Conservation (phyloP, 192 early-diverging fungal genomes). For the Backusella parvicylindrica region DNA sequence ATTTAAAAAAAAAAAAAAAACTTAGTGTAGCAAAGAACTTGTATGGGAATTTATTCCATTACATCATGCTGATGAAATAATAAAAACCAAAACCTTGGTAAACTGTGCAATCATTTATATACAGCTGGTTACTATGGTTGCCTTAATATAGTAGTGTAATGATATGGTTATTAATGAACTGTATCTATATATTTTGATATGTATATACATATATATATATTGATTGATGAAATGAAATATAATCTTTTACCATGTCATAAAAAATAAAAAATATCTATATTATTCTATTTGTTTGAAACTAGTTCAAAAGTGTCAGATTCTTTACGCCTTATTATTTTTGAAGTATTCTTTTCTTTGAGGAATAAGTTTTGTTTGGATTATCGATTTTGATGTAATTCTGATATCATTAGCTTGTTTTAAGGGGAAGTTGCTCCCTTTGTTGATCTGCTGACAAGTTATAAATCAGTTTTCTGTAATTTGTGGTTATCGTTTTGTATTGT, state of each 20-base stretch:
- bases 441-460: constrained; percentile 2
- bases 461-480: background rate
- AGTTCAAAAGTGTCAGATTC: background rate
- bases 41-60: background rate
- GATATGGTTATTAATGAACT: background rate
- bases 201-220: background rate
- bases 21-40: background rate
- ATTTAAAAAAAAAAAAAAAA: no score
- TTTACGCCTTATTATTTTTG: background rate
- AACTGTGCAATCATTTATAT: background rate
- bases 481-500: background rate
- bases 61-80: background rate
- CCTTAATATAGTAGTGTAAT: background rate
- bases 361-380: background rate
- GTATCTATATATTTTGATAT: no score
- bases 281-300: background rate
- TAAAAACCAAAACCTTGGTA: background rate
- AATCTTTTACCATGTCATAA: no score
- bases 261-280: no score
- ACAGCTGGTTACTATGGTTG: background rate
- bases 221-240: background rate
- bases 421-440: background rate
- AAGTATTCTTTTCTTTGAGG: background rate
- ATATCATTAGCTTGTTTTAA: background rate
- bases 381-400: background rate